Conservation (phyloP, 2,329 filamentous ascomycete species). For the Rasamsonia emersonii region DNA sequence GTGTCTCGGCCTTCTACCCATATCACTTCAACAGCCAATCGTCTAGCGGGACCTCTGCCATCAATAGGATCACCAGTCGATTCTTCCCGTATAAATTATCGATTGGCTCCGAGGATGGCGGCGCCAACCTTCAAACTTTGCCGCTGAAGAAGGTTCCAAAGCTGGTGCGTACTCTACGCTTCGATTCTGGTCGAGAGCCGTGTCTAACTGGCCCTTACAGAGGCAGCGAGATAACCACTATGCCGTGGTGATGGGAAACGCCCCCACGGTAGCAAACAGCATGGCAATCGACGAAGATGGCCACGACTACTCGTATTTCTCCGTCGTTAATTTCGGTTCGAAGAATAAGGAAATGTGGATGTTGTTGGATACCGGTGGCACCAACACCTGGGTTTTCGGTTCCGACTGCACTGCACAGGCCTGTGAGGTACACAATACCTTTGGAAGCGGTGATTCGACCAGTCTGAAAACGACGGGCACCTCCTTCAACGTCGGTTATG, state of each 20-base stretch:
- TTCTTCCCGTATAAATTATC: slow-evolving; percentile 25
- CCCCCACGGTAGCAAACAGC: slow-evolving; percentile 37
- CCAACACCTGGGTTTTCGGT: slow-evolving; percentile 77
- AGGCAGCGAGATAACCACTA: slow-evolving; percentile 41
- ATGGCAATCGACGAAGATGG: slow-evolving; percentile 47
- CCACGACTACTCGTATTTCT: slow-evolving; percentile 47
- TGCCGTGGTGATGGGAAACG: slow-evolving; percentile 32
- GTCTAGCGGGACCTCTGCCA: slow-evolving; percentile 10
- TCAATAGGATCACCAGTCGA: slow-evolving; percentile 17
- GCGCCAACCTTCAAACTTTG: slow-evolving; percentile 18
- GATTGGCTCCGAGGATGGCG: slow-evolving; percentile 13
- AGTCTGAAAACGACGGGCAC: slow-evolving; percentile 48
- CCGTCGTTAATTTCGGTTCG: slow-evolving; percentile 41
- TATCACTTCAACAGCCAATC: slow-evolving; percentile 25
- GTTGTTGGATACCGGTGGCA: slow-evolving; percentile 47
- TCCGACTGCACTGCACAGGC: slow-evolving; percentile 56
- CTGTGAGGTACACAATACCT: slow-evolving; percentile 62
- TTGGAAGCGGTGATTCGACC: slow-evolving; percentile 57
- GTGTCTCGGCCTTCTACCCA: slow-evolving; percentile 37
- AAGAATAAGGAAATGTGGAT: slow-evolving; percentile 44
- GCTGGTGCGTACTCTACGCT: slow-evolving; percentile 9
- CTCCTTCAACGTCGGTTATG: slow-evolving; percentile 63
- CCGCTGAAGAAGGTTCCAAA: slow-evolving; percentile 29
- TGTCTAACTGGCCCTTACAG: slow-evolving; percentile 8
- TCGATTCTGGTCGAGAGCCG: not conserved